Evolutionary conservation across 148 eudicot species (phyloP).

Genomic region (Tetragonia tetragonoides): DNA sequence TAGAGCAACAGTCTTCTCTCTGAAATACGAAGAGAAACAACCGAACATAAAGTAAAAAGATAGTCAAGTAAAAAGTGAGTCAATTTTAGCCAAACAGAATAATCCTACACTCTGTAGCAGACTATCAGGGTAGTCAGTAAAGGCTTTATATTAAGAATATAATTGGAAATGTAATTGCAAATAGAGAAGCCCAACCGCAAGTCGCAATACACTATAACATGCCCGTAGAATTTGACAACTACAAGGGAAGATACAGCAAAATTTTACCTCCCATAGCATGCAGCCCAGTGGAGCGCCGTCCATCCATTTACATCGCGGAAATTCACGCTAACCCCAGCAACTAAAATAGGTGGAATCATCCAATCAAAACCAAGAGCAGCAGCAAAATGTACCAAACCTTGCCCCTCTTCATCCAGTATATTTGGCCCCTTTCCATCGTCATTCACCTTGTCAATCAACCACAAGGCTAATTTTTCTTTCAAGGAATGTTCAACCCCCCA

Average conservation of each 20-base stretch:
- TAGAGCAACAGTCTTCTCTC: slow-evolving; percentile 57
- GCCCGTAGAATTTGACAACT: neutral
- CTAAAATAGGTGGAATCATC: slow-evolving; percentile 50
- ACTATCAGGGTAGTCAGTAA: neutral
- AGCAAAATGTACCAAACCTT: slow-evolving; percentile 63
- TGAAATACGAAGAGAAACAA: slow-evolving; percentile 26
- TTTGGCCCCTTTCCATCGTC: slow-evolving; percentile 56
- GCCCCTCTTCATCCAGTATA: slow-evolving; percentile 54
- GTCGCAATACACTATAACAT: neutral
- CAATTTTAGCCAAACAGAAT: neutral
- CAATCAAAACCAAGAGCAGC: slow-evolving; percentile 76
- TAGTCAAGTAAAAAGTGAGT: neutral
- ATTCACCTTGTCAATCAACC: slow-evolving; percentile 47
- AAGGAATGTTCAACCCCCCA: slow-evolving; percentile 30
- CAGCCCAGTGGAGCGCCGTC: slow-evolving; percentile 92
- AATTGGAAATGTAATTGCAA: neutral
- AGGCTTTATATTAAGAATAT: neutral
- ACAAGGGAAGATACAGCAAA: neutral
- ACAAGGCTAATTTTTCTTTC: slow-evolving; percentile 47
- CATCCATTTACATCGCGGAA: slow-evolving; percentile 66
- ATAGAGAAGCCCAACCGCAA: neutral
- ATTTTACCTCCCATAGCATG: slow-evolving; percentile 61
- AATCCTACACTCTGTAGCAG: neutral
- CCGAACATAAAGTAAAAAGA: neutral
- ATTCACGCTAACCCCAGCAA: slow-evolving; percentile 58